Base-by-base conservation (phyloP, 2,329 filamentous ascomycete genomes). In the Diplodia mutila region DNA sequence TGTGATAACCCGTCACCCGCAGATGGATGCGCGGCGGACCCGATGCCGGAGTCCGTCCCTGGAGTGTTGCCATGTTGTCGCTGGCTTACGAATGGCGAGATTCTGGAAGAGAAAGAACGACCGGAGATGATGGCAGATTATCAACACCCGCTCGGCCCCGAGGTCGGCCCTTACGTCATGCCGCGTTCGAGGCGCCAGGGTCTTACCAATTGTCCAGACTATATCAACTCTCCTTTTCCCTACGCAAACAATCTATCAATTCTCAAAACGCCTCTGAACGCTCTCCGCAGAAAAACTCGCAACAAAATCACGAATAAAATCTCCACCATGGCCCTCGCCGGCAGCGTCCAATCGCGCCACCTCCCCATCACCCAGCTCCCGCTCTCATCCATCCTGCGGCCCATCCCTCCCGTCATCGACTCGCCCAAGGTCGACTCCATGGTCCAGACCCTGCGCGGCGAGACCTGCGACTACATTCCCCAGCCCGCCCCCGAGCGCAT, bases 351-450 rank as follows among this genome's bases (percentile, higher is more conserved):
- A 29, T 64, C 68, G 9, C 49, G 46, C 23, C 34, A 68, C 65
- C 54, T 69, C 18, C 55, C 63, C 54, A 51, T 65, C 32, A 67
- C 65, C 11, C 51, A 55, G 29, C 49, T 69, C 5, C 68, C 68
- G 6, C 57, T 69, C n/a, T 6, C 32, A 5, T 16, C 34, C 11
- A 67, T 69, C 68, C 32, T 69, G 39, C 65, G 68, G 18, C 68
- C 68, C 27, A 69, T 69, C 48, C 68, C 65, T 9, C 68, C 68
- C 49, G 68, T 69, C 57, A 63, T 69, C 68, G 68, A 69, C 52
- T n/a, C 14, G 21, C 57, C 55, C 55, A 69, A 69, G 32, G 65
- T 69, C 65, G 68, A 69, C 54, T 67, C 65, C n/a, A 69, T 69
- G 68, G 65, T 68, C 25, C 59, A 67, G 54, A 69, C 68, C 21